Conservation (phyloP, 1,284 basidiomycete genomes). For the Tylopilus orsonianus region DNA sequence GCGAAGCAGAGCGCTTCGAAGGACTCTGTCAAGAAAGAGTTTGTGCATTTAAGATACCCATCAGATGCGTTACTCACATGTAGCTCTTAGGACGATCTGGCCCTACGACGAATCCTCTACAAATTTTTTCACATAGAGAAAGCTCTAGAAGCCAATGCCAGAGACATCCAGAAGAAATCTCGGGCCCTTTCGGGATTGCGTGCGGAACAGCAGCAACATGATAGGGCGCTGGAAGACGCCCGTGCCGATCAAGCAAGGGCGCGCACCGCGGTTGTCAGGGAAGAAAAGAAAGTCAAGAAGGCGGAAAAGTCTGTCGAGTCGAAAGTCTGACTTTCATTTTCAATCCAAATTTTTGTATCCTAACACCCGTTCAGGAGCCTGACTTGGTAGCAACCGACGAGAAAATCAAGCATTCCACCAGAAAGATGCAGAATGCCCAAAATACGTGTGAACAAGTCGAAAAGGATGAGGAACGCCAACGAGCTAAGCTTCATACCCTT, state of each 20-base stretch:
- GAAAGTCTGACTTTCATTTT: constrained; percentile 50
- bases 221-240: constrained; percentile 72
- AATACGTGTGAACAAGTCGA: constrained; percentile 64
- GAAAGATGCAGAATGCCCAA: constrained; percentile 74
- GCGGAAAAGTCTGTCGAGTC: constrained; percentile 82
- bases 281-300: constrained; percentile 78
- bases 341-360: background rate
- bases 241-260: constrained; percentile 80
- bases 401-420: constrained; percentile 82
- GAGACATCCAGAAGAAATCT: constrained; percentile 72
- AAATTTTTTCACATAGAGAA: constrained; percentile 90
- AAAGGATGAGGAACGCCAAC: constrained; percentile 69
- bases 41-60: constrained; percentile 24
- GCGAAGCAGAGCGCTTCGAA: constrained; percentile 90
- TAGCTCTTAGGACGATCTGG: constrained; percentile 66
- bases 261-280: constrained; percentile 69
- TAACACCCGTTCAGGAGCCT: constrained; percentile 59
- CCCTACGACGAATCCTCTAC: constrained; percentile 84
- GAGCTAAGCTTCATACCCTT: constrained; percentile 57
- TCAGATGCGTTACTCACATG: constrained; percentile 8
- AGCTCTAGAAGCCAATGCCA: constrained; percentile 70
- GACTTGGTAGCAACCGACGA: constrained; percentile 81
- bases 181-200: constrained; percentile 67
- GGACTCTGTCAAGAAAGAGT: constrained; percentile 72
- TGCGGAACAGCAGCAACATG: constrained; percentile 66